Percentiles rank a stretch among this genome's conserved stretches.
Conservation (phyloP, 345 rosid genomes). For the Pelargonium nanum region DNA sequence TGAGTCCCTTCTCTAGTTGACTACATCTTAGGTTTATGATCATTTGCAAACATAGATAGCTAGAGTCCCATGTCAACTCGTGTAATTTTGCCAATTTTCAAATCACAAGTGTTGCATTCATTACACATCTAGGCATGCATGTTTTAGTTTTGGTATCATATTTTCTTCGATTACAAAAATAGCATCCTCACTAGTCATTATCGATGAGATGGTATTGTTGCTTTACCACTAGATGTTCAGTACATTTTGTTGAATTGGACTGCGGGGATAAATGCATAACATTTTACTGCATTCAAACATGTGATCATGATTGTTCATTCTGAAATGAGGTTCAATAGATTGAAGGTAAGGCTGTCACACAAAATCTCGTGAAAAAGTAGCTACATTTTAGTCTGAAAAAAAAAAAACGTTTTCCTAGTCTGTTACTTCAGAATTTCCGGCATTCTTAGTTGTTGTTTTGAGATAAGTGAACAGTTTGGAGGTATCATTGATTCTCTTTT, state of each 20-base stretch:
- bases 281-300: not conserved
- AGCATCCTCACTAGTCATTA: not conserved
- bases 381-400: conserved; percentile 2
- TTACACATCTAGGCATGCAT: too few species aligned
- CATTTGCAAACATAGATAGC: too few species aligned
- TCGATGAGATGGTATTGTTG: not conserved
- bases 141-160: conserved; percentile 6
- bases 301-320: conserved; percentile 17
- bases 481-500: conserved; percentile 38
- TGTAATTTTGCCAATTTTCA: too few species aligned
- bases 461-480: conserved; percentile 23
- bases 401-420: conserved; percentile 1
- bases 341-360: not conserved
- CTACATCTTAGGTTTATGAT: too few species aligned
- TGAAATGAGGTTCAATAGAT: not conserved
- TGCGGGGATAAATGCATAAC: not conserved
- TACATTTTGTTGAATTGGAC: not conserved
- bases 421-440: conserved; percentile 22
- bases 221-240: not conserved
- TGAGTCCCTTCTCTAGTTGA: too few species aligned
- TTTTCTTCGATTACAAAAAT: conserved; percentile 5
- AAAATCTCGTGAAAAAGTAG: conserved; percentile 1
- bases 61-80: too few species aligned
- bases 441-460: conserved; percentile 12
- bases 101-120: not conserved